phyloP scores from a whole-genome alignment of 2,329 filamentous ascomycete species.

The Cytospora leucostoma region DNA sequence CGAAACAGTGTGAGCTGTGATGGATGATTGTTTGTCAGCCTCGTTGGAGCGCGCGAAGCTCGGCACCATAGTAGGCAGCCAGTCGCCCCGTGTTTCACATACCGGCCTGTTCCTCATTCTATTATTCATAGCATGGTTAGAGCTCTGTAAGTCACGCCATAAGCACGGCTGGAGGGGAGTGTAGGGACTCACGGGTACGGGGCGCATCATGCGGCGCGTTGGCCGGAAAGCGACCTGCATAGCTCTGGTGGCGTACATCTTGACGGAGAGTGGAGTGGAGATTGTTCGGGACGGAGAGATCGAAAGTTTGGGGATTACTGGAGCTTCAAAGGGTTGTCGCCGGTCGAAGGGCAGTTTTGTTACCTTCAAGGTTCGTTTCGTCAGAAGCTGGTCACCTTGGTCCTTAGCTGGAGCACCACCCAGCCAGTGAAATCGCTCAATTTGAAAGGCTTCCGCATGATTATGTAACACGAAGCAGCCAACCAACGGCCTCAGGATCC shows the following conservation, averaged over 20 bases:
- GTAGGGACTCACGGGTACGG: slow-evolving; percentile 67
- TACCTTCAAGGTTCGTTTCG: slow-evolving; percentile 17
- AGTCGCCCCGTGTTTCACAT: slow-evolving; percentile 42
- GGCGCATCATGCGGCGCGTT: slow-evolving; percentile 66
- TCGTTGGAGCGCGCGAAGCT: slow-evolving; percentile 2
- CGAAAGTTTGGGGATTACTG: slow-evolving; percentile 23
- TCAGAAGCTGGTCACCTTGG: slow-evolving; percentile 21
- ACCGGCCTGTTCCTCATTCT: slow-evolving; percentile 71
- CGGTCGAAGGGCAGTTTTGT: slow-evolving; percentile 22
- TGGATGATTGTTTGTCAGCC: slow-evolving; percentile 13
- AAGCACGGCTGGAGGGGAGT: not conserved
- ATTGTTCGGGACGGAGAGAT: slow-evolving; percentile 28
- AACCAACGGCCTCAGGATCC: slow-evolving; percentile 15
- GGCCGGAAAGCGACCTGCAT: slow-evolving; percentile 66
- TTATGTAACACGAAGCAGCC: slow-evolving; percentile 19
- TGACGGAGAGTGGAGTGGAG: slow-evolving; percentile 40
- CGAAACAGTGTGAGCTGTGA: slow-evolving; percentile 88
- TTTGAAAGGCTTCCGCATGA: slow-evolving; percentile 21
- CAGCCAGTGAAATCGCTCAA: slow-evolving; percentile 28
- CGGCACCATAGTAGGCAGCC: not conserved
- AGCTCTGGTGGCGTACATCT: slow-evolving; percentile 66
- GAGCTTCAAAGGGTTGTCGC: slow-evolving; percentile 24
- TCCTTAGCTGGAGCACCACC: slow-evolving; percentile 20
- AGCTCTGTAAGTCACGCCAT: slow-evolving; percentile 26
- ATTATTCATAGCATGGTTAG: slow-evolving; percentile 41